These are phyloP conservation scores for Wickerhamiella sorbophila DNA, from an alignment of 805 yeast species.

Conservation along the genomic window DNA sequence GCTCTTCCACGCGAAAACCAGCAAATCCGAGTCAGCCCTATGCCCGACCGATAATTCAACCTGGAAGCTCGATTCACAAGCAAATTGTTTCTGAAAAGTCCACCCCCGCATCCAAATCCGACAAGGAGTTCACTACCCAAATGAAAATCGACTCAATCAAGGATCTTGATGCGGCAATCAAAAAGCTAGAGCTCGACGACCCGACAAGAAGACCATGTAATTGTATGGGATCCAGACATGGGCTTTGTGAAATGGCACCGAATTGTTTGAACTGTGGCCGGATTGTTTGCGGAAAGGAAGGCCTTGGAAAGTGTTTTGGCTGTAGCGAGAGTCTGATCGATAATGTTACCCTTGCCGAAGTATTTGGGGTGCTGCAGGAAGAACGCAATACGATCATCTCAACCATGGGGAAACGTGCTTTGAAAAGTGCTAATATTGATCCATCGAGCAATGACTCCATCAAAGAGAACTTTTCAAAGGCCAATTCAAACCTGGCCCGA, in stretches of 20 bases:
- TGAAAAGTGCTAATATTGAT: slow-evolving; percentile 26
- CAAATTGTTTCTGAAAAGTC: not conserved
- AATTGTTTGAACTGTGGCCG: slow-evolving; percentile 92
- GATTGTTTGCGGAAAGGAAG: slow-evolving; percentile 80
- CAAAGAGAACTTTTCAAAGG: slow-evolving; percentile 35
- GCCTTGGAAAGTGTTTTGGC: slow-evolving; percentile 74
- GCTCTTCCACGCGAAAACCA: not conserved
- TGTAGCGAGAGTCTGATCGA: slow-evolving; percentile 61
- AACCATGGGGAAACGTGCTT: slow-evolving; percentile 25
- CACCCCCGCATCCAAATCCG: not conserved
- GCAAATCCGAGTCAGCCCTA: not conserved
- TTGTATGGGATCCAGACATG: slow-evolving; percentile 81
- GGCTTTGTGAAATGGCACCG: slow-evolving; percentile 78
- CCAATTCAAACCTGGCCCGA: slow-evolving; percentile 60
- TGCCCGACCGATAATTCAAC: not conserved
- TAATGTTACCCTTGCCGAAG: slow-evolving; percentile 44
- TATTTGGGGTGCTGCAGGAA: slow-evolving; percentile 38
- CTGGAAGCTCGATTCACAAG: not conserved
- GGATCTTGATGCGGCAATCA: slow-evolving; percentile 51
- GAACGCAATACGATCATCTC: slow-evolving; percentile 34
- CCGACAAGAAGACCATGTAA: slow-evolving; percentile 38
- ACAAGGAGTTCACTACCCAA: slow-evolving; percentile 8
- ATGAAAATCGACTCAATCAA: slow-evolving; percentile 41
- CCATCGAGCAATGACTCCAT: slow-evolving; percentile 23
- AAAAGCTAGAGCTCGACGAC: slow-evolving; percentile 33